phyloP scores from a whole-genome alignment of 2,329 filamentous ascomycete genomes.

The Fragosphaeria purpurea region DNA sequence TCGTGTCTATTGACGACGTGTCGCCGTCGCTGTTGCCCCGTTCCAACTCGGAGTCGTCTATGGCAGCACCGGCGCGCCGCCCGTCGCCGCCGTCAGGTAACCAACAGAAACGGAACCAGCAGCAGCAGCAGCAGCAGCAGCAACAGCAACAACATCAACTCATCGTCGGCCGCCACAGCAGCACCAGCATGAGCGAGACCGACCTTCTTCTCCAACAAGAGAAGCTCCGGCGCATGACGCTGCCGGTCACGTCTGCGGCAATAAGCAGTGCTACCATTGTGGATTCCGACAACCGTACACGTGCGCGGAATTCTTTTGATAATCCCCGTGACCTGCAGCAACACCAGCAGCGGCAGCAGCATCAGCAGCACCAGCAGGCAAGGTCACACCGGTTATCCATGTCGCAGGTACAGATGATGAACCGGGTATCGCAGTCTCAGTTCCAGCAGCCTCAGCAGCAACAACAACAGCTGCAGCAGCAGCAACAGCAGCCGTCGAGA shows the following conservation, averaged over 20 bases:
- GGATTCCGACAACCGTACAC: slow-evolving; percentile 22
- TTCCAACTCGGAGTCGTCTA: slow-evolving; percentile 25
- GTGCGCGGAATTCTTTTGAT: slow-evolving; percentile 40
- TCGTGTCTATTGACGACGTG: slow-evolving; percentile 36
- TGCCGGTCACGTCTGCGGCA: slow-evolving; percentile 29
- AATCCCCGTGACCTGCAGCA: slow-evolving; percentile 24
- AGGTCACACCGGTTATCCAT: slow-evolving; percentile 38
- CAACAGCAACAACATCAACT: slow-evolving; percentile 16
- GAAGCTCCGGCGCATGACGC: slow-evolving; percentile 46
- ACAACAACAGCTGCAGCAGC: slow-evolving; percentile 20
- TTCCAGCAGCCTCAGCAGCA: slow-evolving; percentile 16
- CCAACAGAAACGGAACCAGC: slow-evolving; percentile 12
- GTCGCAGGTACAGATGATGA: slow-evolving; percentile 31
- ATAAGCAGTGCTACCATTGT: slow-evolving; percentile 23
- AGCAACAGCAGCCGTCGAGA: slow-evolving; percentile 17
- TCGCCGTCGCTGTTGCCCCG: slow-evolving; percentile 24
- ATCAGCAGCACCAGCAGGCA: slow-evolving; percentile 38
- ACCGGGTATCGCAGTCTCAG: slow-evolving; percentile 26
- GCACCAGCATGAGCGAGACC: slow-evolving; percentile 39
- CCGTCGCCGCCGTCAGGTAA: slow-evolving; percentile 23
- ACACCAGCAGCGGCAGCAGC: slow-evolving; percentile 36
- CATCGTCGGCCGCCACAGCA: slow-evolving; percentile 30
- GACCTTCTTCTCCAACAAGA: slow-evolving; percentile 47
- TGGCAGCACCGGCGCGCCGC: slow-evolving; percentile 28
- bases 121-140: slow-evolving; percentile 9